Evolutionary conservation across 2,329 filamentous ascomycete species (phyloP), one percentile per base, ranked within the genome.

Genomic region (Stachybotrys echinatus): DNA sequence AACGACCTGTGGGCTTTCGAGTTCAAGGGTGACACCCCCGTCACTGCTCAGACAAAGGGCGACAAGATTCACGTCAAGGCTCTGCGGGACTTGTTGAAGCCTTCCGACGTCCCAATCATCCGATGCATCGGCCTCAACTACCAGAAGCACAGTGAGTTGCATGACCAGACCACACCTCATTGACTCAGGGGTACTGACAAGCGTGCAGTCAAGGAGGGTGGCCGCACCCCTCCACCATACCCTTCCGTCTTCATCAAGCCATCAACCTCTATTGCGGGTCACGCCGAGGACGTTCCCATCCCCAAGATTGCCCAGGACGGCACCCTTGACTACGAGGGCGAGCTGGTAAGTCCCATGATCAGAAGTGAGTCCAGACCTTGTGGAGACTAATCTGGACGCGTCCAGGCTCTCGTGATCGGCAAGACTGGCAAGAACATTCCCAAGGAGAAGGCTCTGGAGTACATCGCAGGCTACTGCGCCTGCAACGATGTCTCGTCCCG

Each of bases 401-500:
- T 31, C 17, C 8, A 61, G 67, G 68, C 64, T 47, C 69, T 84
- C 18, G 70, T 84, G 3, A 77, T 84, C 55, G 75, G 76, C 17
- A 74, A 72, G 40, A 70, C 74, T 10, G 77, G 74, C 18, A 79
- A 79, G 52, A 65, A 82, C 58, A 72, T 81, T 17, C 54, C 70
- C 18, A 66, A 72, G 44, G 61, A 67, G 0, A 57, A 73, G 1
- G 76, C 77, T 1, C 66, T 74, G 23, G 56, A 62, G 0, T 72
- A 79, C 57, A 65, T 83, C 12, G 74, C 74, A 4, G 79, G 79
- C 0, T 70, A 67, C 45, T 50, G 62, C 7, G 57, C 55, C 37
- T 69, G 76, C 42, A 82, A 83, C 55, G 79, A 82, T 46, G 65
- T 81, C n/a, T 79, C 78, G 0, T 76, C 77, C 0, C 64, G 79